phyloP scores from a whole-genome alignment of 768 basidiomycete genomes.

The Asterophora lycoperdoides region DNA sequence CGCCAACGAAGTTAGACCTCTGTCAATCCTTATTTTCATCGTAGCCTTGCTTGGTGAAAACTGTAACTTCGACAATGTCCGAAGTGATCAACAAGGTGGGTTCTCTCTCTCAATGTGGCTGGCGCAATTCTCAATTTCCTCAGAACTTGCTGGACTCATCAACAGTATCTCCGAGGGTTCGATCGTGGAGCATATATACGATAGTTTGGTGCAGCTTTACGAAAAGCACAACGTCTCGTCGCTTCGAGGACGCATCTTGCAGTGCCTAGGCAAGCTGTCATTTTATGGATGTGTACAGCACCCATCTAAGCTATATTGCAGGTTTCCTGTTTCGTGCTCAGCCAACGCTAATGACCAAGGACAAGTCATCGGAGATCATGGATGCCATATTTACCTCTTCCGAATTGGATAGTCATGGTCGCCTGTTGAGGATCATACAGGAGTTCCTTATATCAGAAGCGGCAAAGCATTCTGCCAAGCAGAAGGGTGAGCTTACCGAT shows the following conservation, averaged over 20 bases:
- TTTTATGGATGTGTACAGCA: neutral
- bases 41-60: conserved; percentile 83
- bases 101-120: conserved; percentile 3
- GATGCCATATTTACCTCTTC: conserved; percentile 78
- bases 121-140: neutral
- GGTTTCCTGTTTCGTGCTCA: conserved; percentile 92
- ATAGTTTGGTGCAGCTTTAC: conserved; percentile 66
- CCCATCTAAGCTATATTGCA: conserved; percentile 20
- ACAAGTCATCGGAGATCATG: conserved; percentile 79
- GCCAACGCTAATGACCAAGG: conserved; percentile 84
- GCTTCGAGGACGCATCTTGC: conserved; percentile 69
- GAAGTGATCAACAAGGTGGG: conserved; percentile 58
- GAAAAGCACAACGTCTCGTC: conserved; percentile 55
- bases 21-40: conserved; percentile 78
- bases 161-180: conserved; percentile 56
- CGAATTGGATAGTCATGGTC: conserved; percentile 67
- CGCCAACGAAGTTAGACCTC: conserved; percentile 45
- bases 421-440: conserved; percentile 83
- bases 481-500: conserved; percentile 47
- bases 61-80: conserved; percentile 80
- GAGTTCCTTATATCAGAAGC: conserved; percentile 87
- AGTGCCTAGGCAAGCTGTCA: conserved; percentile 69
- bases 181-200: conserved; percentile 81
- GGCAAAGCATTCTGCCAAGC: conserved; percentile 65
- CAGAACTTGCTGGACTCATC: conserved; percentile 54